These are phyloP conservation scores for Oryza meyeriana DNA, from an alignment of 176 grass and related monocot genomes.

Conservation along the genomic window DNA sequence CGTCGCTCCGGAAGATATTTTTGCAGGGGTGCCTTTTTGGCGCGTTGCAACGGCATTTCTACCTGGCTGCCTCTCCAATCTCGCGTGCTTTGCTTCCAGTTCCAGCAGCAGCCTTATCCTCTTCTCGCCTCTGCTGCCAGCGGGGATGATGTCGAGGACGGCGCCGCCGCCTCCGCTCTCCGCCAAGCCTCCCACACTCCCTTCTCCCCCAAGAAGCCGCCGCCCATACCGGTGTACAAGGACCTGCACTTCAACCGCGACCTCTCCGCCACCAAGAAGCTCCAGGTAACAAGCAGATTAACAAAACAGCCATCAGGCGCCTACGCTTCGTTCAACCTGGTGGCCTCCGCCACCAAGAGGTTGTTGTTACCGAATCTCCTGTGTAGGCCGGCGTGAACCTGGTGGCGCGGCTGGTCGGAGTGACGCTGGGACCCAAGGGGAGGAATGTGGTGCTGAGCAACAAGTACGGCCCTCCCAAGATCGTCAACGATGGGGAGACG, in stretches of 20 bases:
- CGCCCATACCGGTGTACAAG: constrained; percentile 68
- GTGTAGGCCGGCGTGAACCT: constrained; percentile 77
- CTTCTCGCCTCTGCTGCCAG: not conserved
- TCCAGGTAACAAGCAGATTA: constrained; percentile 41
- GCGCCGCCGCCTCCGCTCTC: constrained; percentile 45
- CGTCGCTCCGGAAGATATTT: not conserved
- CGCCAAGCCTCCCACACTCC: constrained; percentile 51
- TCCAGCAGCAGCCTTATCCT: constrained; percentile 41
- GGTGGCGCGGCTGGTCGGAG: constrained; percentile 77
- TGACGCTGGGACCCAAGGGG: too few species aligned
- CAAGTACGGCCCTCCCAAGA: constrained; percentile 93
- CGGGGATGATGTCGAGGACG: constrained; percentile 32
- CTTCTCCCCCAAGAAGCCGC: constrained; percentile 65
- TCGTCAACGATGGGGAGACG: constrained; percentile 92
- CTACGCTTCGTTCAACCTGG: not conserved
- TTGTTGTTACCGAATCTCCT: not conserved
- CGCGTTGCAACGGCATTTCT: not conserved
- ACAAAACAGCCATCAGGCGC: not conserved
- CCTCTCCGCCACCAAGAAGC: constrained; percentile 85
- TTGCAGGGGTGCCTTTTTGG: not conserved
- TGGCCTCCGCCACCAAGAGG: not conserved
- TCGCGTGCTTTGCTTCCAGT: not conserved
- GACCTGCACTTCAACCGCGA: constrained; percentile 90
- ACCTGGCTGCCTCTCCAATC: not conserved
- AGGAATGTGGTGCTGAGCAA: constrained; percentile 92